Conservation (phyloP, 129 eudicot species). For the Saposhnikovia divaricata region DNA sequence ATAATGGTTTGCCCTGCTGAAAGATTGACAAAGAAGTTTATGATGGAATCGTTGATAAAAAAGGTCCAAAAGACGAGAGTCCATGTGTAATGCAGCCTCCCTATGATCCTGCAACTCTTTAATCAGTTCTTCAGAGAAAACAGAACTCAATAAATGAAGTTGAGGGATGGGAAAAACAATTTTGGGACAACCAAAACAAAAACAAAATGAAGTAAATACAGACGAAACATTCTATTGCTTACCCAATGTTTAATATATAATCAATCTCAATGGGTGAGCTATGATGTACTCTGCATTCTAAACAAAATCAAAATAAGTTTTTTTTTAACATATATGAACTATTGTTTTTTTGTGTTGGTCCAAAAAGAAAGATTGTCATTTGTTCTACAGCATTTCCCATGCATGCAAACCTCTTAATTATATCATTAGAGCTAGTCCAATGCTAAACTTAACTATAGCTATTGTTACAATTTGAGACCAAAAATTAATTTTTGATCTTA, state of each 20-base stretch:
- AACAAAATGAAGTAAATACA: background rate
- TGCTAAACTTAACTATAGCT: too few species aligned
- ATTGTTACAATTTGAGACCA: too few species aligned
- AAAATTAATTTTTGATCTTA: too few species aligned
- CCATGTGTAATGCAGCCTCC: conserved; percentile 59
- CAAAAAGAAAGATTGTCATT: too few species aligned
- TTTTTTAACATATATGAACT: too few species aligned
- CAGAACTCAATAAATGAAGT: conserved; percentile 22
- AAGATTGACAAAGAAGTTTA: conserved; percentile 30
- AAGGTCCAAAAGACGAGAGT: conserved; percentile 22
- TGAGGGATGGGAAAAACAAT: conserved; percentile 27
- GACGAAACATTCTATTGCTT: background rate
- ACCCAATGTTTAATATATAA: background rate
- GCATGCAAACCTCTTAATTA: too few species aligned
- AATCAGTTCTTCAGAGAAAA: conserved; percentile 20
- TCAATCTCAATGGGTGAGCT: background rate
- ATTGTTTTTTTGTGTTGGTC: too few species aligned
- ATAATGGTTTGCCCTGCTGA: conserved; percentile 32
- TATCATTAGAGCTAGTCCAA: too few species aligned
- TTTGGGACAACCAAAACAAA: conserved; percentile 22
- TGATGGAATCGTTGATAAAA: conserved; percentile 34
- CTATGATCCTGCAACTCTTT: conserved; percentile 21
- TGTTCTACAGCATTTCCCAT: too few species aligned
- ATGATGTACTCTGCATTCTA: background rate
- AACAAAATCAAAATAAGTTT: too few species aligned